A percentile compares a stretch with the other conserved stretches of the same genome.
Evolutionary conservation across 2,329 filamentous ascomycete genomes (phyloP).

Genomic region (Trichoderma lentiforme): DNA sequence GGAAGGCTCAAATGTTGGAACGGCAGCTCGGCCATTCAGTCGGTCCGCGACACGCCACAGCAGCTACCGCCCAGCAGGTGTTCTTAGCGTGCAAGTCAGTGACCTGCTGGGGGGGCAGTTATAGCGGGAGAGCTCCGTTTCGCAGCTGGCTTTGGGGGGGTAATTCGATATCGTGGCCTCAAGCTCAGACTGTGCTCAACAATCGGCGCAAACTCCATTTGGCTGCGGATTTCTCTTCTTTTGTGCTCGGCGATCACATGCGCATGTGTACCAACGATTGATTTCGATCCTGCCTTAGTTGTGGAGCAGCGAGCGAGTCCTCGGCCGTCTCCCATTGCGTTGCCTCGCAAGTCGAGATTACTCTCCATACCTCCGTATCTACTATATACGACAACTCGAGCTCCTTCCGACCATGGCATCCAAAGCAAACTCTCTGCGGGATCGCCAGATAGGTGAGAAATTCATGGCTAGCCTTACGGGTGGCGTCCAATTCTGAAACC

Average conservation of each 20-base stretch:
- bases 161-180: slow-evolving; percentile 24
- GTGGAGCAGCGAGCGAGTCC: slow-evolving; percentile 11
- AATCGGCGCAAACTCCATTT: background rate
- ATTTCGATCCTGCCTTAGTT: background rate
- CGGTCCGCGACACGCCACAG: slow-evolving; percentile 21
- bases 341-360: background rate
- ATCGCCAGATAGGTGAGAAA: slow-evolving; percentile 48
- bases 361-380: background rate
- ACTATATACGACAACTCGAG: background rate
- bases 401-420: slow-evolving; percentile 39
- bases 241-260: background rate
- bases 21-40: slow-evolving; percentile 19
- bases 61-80: background rate
- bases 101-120: slow-evolving; percentile 2
- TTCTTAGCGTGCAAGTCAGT: background rate
- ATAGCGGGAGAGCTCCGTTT: slow-evolving; percentile 12
- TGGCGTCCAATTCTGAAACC: background rate
- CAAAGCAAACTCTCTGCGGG: slow-evolving; percentile 46
- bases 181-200: slow-evolving; percentile 11
- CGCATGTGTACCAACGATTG: background rate
- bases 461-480: no score
- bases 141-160: background rate
- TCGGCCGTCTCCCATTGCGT: background rate
- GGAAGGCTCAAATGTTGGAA: background rate
- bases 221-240: background rate